Conservation (phyloP, 208 protist genomes). For the Leishmania amazonensis region DNA sequence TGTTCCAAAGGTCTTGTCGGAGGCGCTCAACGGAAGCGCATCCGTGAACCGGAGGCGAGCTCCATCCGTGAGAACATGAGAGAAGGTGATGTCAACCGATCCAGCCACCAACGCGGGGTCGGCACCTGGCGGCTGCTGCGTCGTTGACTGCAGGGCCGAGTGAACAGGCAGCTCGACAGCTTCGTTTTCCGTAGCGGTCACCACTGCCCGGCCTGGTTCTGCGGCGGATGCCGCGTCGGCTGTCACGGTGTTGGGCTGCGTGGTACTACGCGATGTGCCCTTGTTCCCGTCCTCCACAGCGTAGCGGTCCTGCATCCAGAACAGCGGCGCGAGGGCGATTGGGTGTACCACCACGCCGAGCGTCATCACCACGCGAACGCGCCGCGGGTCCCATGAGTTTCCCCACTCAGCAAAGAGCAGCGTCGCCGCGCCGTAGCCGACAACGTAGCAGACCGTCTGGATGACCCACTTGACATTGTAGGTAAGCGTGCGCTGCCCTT, state of each 20-base stretch:
- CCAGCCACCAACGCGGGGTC: neutral
- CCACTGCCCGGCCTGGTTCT: neutral
- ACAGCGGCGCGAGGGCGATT: constrained; percentile 31
- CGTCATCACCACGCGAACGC: constrained; percentile 35
- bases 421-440: constrained; percentile 45
- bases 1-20: neutral
- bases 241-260: neutral
- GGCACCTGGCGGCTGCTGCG: neutral
- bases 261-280: neutral
- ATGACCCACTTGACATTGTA: constrained; percentile 81
- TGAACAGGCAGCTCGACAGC: neutral
- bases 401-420: constrained; percentile 38
- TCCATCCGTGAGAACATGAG: neutral
- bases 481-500: constrained; percentile 36
- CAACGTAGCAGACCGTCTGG: constrained; percentile 56
- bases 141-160: neutral
- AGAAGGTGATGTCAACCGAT: neutral
- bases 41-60: neutral
- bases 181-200: neutral
- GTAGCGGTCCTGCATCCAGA: constrained; percentile 24
- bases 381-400: constrained; percentile 41
- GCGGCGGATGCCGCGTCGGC: neutral
- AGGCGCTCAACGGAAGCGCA: neutral
- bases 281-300: constrained; percentile 11
- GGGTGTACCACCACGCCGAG: constrained; percentile 27